Conservation (phyloP, 2,329 filamentous ascomycete genomes). For the Trichoderma atrobrunneum region DNA sequence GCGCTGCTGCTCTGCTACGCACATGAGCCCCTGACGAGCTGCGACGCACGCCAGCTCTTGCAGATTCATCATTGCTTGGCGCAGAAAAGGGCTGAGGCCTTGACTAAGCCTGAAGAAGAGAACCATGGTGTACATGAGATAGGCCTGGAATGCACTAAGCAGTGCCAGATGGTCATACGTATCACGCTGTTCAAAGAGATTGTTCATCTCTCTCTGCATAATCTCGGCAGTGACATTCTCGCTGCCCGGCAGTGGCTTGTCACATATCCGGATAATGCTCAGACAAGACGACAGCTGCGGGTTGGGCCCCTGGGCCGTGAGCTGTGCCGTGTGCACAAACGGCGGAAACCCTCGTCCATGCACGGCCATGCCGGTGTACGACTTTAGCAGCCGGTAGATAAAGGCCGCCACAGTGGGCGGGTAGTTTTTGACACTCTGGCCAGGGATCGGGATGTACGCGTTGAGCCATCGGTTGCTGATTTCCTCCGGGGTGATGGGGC, state of each 20-base stretch:
- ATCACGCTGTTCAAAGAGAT: constrained; percentile 31
- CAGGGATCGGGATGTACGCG: constrained; percentile 43
- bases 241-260: constrained; percentile 35
- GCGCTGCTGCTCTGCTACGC: constrained; percentile 38
- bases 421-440: constrained; percentile 43
- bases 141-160: constrained; percentile 50
- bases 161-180: constrained; percentile 29
- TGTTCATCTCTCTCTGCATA: constrained; percentile 44
- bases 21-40: constrained; percentile 42
- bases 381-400: constrained; percentile 42
- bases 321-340: constrained; percentile 44
- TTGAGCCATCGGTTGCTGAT: constrained; percentile 51
- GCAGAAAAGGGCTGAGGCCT: constrained; percentile 32
- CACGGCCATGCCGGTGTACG: constrained; percentile 39
- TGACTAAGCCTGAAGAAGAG: constrained; percentile 41
- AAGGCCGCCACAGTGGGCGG: constrained; percentile 37
- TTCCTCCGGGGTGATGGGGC: constrained; percentile 45
- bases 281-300: constrained; percentile 41
- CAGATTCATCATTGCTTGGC: constrained; percentile 47
- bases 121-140: constrained; percentile 51
- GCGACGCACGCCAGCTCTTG: constrained; percentile 47
- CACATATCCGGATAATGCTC: constrained; percentile 40
- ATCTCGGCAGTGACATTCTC: constrained; percentile 32
- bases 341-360: constrained; percentile 40
- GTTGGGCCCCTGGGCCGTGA: constrained; percentile 23